These are phyloP conservation scores for Coleophoma eucalyptorum DNA, from an alignment of 2,329 filamentous ascomycete species.

Conservation along the genomic window DNA sequence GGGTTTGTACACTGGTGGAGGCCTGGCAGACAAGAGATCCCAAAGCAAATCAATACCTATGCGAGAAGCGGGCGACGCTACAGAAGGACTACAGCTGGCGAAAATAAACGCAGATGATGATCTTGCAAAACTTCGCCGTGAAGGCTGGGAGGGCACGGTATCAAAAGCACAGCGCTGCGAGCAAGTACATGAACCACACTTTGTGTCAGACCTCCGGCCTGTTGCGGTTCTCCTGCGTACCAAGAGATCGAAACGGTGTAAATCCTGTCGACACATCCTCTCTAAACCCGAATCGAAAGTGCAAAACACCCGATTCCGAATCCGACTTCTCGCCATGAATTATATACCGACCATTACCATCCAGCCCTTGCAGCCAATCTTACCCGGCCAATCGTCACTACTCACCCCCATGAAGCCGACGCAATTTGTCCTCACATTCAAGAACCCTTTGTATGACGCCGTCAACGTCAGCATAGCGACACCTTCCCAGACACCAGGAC, in stretches of 20 bases:
- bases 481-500: slow-evolving; percentile 72
- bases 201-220: slow-evolving; percentile 73
- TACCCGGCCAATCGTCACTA: slow-evolving; percentile 22
- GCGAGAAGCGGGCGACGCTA: slow-evolving; percentile 69
- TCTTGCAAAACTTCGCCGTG: slow-evolving; percentile 49
- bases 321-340: slow-evolving; percentile 81
- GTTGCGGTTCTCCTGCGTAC: slow-evolving; percentile 80
- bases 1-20: slow-evolving; percentile 75
- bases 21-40: slow-evolving; percentile 57
- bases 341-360: slow-evolving; percentile 84
- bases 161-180: slow-evolving; percentile 49
- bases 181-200: slow-evolving; percentile 42
- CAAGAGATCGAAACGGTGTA: slow-evolving; percentile 91
- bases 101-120: slow-evolving; percentile 48
- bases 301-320: slow-evolving; percentile 83
- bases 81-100: slow-evolving; percentile 68
- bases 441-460: slow-evolving; percentile 89
- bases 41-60: slow-evolving; percentile 68
- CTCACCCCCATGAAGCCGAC: slow-evolving; percentile 43
- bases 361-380: slow-evolving; percentile 48
- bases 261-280: slow-evolving; percentile 89
- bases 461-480: slow-evolving; percentile 87
- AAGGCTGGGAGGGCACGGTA: slow-evolving; percentile 62
- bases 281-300: slow-evolving; percentile 92
- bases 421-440: slow-evolving; percentile 86